Percentiles rank a stretch among this genome's conserved stretches.
phyloP scores from a whole-genome alignment of 2,329 filamentous ascomycete species.

The Fusarium dimerum region DNA sequence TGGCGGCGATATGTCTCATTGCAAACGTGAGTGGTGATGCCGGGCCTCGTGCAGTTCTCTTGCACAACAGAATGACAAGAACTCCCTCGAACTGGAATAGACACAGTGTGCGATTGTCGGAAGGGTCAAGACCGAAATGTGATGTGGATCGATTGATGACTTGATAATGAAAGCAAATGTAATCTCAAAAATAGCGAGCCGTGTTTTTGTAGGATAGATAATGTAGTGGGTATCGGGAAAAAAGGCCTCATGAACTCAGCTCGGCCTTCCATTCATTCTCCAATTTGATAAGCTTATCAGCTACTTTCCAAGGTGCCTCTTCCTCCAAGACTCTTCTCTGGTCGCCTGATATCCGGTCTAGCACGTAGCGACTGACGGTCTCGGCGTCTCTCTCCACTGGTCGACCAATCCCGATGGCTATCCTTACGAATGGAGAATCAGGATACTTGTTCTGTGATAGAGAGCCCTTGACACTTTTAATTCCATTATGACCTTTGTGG shows the following conservation, averaged over 20 bases:
- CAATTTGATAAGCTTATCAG: slow-evolving; percentile 49
- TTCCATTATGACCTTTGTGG: slow-evolving; percentile 71
- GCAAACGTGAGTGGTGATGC: too few species aligned
- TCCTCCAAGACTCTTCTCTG: slow-evolving; percentile 55
- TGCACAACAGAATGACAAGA: too few species aligned
- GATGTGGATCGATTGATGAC: too few species aligned
- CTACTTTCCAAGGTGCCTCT: slow-evolving; percentile 53
- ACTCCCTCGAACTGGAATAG: too few species aligned
- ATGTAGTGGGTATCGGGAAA: background rate
- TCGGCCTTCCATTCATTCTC: slow-evolving; percentile 40
- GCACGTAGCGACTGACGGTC: slow-evolving; percentile 75
- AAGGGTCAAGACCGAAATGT: too few species aligned
- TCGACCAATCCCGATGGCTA: slow-evolving; percentile 87
- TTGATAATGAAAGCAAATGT: too few species aligned
- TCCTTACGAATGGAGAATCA: slow-evolving; percentile 51
- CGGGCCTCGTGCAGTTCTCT: too few species aligned
- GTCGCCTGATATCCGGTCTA: slow-evolving; percentile 62
- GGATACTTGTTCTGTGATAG: slow-evolving; percentile 46
- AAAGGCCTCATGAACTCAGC: slow-evolving; percentile 14
- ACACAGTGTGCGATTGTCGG: too few species aligned
- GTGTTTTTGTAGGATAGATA: too few species aligned
- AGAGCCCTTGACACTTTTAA: slow-evolving; percentile 64
- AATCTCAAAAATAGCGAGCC: background rate
- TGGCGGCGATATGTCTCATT: too few species aligned
- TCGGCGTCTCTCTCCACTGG: slow-evolving; percentile 67